A percentile compares a stretch with the other conserved stretches of the same genome.
Evolutionary conservation across 495 filamentous ascomycete species (phyloP).

Genomic region (Neurospora discreta): DNA sequence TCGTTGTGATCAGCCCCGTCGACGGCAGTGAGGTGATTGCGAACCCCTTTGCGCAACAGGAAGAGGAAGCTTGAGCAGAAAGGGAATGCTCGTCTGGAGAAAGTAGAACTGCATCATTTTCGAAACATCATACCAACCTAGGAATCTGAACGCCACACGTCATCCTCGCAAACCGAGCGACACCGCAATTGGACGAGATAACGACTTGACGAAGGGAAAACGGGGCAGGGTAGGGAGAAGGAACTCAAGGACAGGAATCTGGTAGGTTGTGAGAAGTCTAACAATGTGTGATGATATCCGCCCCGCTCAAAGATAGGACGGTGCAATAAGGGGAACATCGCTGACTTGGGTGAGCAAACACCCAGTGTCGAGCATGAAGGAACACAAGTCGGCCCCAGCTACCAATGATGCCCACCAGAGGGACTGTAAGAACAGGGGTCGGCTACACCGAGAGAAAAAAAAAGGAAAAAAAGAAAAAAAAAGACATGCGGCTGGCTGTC

Average conservation of each 20-base stretch:
- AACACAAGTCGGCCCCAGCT: neutral
- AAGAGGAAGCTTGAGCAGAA: constrained; percentile 30
- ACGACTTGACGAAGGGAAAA: neutral
- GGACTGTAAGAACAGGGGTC: neutral
- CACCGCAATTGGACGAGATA: neutral
- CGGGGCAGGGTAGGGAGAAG: neutral
- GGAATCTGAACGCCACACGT: neutral
- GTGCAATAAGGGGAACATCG: neutral
- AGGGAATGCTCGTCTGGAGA: neutral
- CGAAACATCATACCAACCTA: neutral
- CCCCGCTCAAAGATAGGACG: neutral
- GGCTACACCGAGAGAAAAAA: neutral
- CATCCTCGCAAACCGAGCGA: neutral
- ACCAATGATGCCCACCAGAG: neutral
- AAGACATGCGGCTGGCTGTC: neutral
- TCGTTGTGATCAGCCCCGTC: constrained; percentile 83
- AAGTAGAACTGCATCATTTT: neutral
- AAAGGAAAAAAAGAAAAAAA: no score
- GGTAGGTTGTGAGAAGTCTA: neutral
- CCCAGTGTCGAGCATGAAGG: neutral
- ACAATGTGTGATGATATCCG: neutral
- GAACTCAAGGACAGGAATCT: neutral
- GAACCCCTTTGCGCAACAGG: constrained; percentile 76
- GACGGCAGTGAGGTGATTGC: constrained; percentile 93
- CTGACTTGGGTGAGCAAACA: neutral